A percentile compares a stretch with the other conserved stretches of the same genome.
Conservation (phyloP, 2,329 filamentous ascomycete genomes). For the Huntiella savannae region DNA sequence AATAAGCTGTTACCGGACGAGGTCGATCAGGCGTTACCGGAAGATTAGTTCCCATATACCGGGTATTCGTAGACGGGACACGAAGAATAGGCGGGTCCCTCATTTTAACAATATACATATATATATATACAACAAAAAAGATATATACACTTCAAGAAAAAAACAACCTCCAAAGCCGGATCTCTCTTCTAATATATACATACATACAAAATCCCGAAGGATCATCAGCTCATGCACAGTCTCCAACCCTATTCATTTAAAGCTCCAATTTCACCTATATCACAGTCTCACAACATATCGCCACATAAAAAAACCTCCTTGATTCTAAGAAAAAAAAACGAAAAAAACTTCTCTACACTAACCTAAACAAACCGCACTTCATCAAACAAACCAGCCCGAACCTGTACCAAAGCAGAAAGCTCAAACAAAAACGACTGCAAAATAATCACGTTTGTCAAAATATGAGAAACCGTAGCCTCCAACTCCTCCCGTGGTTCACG, state of each 20-base stretch:
- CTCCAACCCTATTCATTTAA: too few species aligned
- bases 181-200: too few species aligned
- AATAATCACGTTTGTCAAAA: conserved; percentile 62
- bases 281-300: too few species aligned
- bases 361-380: conserved; percentile 42
- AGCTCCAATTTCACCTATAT: too few species aligned
- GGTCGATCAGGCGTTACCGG: background rate
- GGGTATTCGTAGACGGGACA: background rate
- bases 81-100: background rate
- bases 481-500: conserved; percentile 14
- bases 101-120: too few species aligned
- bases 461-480: conserved; percentile 52
- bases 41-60: background rate
- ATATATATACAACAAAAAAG: too few species aligned
- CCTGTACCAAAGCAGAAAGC: conserved; percentile 54
- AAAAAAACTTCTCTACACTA: background rate
- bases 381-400: conserved; percentile 55
- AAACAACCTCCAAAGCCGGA: too few species aligned
- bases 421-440: conserved; percentile 67
- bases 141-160: too few species aligned
- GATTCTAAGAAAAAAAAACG: background rate
- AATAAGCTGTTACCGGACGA: background rate
- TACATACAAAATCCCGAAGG: too few species aligned
- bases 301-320: background rate
- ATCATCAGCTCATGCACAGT: too few species aligned